Percentiles rank a stretch among this genome's conserved stretches.
These are phyloP conservation scores for Ministeria vibrans DNA, from an alignment of 78 protist species.

Conservation along the genomic window DNA sequence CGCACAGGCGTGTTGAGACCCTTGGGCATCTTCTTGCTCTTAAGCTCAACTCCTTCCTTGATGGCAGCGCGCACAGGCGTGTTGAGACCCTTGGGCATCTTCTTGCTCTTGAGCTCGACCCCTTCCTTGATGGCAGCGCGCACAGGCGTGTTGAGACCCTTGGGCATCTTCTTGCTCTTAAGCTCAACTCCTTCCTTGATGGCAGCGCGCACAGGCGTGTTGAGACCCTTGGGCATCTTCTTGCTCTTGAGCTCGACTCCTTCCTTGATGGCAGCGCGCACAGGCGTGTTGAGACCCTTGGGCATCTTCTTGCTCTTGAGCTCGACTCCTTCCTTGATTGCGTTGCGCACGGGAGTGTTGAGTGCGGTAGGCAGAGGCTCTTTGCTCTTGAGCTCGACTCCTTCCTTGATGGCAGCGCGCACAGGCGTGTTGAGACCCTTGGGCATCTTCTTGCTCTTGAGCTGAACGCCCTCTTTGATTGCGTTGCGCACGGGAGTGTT, in stretches of 20 bases:
- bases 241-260: constrained; percentile 3
- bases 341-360: not conserved
- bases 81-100: not conserved
- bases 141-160: not conserved
- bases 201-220: constrained; percentile 5
- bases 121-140: not conserved
- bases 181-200: constrained; percentile 6
- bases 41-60: constrained; percentile 1
- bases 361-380: not conserved
- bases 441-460: not conserved
- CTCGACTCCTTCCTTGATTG: not conserved
- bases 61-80: constrained; percentile 11
- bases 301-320: not conserved
- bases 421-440: constrained; percentile 15
- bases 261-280: not conserved
- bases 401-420: not conserved
- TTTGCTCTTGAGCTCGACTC: constrained; percentile 9
- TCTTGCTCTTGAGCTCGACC: constrained; percentile 6
- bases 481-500: not conserved
- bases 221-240: not conserved
- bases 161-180: not conserved
- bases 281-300: not conserved
- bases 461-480: not conserved
- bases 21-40: not conserved
- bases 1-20: not conserved